Conservation (phyloP, 345 rosid species). For the Abelmoschus esculentus region DNA sequence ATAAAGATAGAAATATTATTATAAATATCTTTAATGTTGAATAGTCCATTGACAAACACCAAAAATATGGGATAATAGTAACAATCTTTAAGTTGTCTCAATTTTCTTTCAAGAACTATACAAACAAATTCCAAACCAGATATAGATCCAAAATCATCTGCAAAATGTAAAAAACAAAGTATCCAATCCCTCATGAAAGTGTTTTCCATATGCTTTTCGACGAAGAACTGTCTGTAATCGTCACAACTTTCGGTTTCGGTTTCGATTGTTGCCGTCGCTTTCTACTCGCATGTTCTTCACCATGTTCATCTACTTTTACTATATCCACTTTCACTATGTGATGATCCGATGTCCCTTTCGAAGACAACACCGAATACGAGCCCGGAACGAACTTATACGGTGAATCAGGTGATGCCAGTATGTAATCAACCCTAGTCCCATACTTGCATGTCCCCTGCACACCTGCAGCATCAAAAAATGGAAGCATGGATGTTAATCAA, state of each 20-base stretch:
- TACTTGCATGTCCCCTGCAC: constrained; percentile 98
- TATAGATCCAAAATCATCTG: background rate
- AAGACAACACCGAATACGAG: constrained; percentile 77
- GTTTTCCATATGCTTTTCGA: constrained; percentile 53
- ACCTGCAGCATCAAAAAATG: constrained; percentile 28
- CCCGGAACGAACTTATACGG: constrained; percentile 76
- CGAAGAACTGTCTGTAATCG: constrained; percentile 34
- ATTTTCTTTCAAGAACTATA: background rate
- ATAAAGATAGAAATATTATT: no score
- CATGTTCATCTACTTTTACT: constrained; percentile 17
- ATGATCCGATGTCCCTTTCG: constrained; percentile 96
- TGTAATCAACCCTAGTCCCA: constrained; percentile 86
- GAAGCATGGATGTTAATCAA: background rate
- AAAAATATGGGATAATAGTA: no score
- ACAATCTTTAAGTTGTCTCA: no score
- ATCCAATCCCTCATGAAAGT: constrained; percentile 4
- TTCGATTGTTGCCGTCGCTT: constrained; percentile 26
- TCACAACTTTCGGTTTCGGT: constrained; percentile 41
- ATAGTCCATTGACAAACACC: no score
- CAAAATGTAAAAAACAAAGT: background rate
- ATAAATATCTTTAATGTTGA: no score
- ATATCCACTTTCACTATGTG: constrained; percentile 88
- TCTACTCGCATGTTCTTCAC: constrained; percentile 8
- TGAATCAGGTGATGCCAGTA: constrained; percentile 66
- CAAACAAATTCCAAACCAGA: background rate